A percentile compares a stretch with the other conserved stretches of the same genome.
These are phyloP conservation scores for Prunella vulgaris DNA, from an alignment of 257 asterid species.

Conservation along the genomic window DNA sequence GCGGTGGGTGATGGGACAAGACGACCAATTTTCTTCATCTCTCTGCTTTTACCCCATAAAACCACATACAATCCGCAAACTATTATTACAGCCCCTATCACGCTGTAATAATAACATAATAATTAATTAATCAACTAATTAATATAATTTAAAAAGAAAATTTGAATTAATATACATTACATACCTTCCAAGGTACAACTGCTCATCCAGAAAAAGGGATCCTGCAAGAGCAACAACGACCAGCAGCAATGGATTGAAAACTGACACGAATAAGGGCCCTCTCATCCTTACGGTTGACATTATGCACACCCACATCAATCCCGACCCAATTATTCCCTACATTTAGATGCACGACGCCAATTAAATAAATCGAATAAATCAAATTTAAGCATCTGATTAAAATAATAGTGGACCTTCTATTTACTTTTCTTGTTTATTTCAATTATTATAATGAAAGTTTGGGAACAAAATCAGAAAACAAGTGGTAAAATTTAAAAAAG, in stretches of 20 bases:
- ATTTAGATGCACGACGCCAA: no score
- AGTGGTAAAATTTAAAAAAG: no score
- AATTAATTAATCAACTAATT: not conserved
- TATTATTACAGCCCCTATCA: conserved; percentile 51
- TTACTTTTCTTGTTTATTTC: no score
- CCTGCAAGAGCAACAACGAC: conserved; percentile 62
- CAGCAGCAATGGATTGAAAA: conserved; percentile 60
- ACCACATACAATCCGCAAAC: conserved; percentile 52
- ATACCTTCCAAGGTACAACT: conserved; percentile 59
- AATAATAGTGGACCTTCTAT: no score
- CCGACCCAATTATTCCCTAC: conserved; percentile 59
- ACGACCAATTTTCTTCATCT: conserved; percentile 34
- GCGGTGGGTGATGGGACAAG: conserved; percentile 26
- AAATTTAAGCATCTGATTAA: no score
- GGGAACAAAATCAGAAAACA: no score
- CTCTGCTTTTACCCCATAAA: conserved; percentile 64
- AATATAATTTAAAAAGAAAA: not conserved
- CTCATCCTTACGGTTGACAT: conserved; percentile 55
- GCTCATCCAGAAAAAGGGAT: conserved; percentile 53
- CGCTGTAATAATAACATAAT: conserved; percentile 21
- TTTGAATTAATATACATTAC: no score
- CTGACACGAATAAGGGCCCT: conserved; percentile 63
- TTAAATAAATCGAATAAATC: no score
- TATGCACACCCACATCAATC: conserved; percentile 38
- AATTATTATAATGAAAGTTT: no score